These are phyloP conservation scores for Beauveria rudraprayagi DNA, from an alignment of 2,329 filamentous ascomycete species.

Conservation along the genomic window DNA sequence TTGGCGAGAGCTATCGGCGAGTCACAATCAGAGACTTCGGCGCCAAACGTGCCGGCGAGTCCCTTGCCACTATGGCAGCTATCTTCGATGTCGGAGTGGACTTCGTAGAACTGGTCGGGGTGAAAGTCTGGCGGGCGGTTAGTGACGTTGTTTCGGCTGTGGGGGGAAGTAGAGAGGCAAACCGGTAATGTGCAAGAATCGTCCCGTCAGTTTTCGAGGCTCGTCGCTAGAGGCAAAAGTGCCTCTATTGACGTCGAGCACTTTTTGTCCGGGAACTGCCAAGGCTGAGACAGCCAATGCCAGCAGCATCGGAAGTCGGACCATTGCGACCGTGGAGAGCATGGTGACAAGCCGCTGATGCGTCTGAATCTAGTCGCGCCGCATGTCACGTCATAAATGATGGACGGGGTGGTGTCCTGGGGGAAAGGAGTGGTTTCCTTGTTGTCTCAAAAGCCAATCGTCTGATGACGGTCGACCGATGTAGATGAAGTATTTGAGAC, in stretches of 20 bases:
- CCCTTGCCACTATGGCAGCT: conserved; percentile 77
- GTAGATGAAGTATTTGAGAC: background rate
- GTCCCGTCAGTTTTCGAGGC: conserved; percentile 51
- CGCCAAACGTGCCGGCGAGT: conserved; percentile 70
- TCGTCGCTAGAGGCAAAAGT: background rate
- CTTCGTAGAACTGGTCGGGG: conserved; percentile 79
- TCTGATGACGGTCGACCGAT: background rate
- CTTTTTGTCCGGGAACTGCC: background rate
- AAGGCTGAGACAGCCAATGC: background rate
- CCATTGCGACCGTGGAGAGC: background rate
- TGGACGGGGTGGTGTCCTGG: background rate
- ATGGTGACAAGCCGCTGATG: background rate
- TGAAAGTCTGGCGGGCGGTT: conserved; percentile 63
- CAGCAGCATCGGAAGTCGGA: conserved; percentile 6
- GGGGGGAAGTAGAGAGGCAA: conserved; percentile 20
- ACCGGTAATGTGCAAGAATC: conserved; percentile 88
- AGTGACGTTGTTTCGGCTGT: background rate
- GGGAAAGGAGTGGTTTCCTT: too few species aligned
- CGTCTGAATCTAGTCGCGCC: background rate
- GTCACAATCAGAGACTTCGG: conserved; percentile 84
- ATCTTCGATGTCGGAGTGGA: conserved; percentile 61
- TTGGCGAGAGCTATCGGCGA: conserved; percentile 72
- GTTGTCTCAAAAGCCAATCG: background rate
- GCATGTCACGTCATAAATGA: conserved; percentile 4
- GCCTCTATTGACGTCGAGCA: background rate